Evolutionary conservation across 208 protist genomes (phyloP), one percentile per base, ranked within the genome.

Genomic region (Trypanosomatidae sp.): DNA sequence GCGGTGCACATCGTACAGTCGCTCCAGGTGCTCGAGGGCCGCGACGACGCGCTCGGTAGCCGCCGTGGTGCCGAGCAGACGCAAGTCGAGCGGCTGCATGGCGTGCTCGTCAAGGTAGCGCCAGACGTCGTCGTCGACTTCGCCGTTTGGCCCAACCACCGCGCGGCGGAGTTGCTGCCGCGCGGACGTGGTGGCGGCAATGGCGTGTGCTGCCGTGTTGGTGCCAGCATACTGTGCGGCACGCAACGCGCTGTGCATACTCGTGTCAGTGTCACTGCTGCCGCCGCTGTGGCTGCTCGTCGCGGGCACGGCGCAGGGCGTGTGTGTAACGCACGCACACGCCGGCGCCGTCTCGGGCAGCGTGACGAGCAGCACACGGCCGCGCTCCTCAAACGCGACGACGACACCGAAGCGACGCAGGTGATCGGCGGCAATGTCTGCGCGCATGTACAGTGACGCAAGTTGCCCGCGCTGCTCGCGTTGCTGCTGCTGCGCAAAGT

Each of bases 1-100:
- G 43, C 76, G 76, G 66, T 91, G 81, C 1, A 70, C 32, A 24
- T 66, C 73, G 60, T 87, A 91, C 66, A 91, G 61, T 19, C 71
- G 41, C 55, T 87, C 76, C 20, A 91, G 48, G 11, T 71, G 56
- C 59, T 91, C 81, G 50, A 91, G 84, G 2, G 74, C 70, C 6
- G 44, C 56, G 11, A 91, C 77, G 57, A 91, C 82, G 26, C 71
- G 69, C 44, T 91, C 81, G 23, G 87, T 61, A 1, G 72, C 69
- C 18, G 75, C 63, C 43, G 76, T 61, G 40, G 66, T 76, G 28
- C 81, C 81, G 2, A 69, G 69, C 77, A 91, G 85, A 48, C 81
- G 72, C 21, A 91, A 60, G 43, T 91, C 81, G 53, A 91, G 87
- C 15, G 73, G 65, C 13, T 71, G 66, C 32, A 91, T 33, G 0